Percentiles rank a stretch among this genome's conserved stretches.
These are phyloP conservation scores for Metschnikowia lunata DNA, from an alignment of 805 yeast species.

Conservation along the genomic window DNA sequence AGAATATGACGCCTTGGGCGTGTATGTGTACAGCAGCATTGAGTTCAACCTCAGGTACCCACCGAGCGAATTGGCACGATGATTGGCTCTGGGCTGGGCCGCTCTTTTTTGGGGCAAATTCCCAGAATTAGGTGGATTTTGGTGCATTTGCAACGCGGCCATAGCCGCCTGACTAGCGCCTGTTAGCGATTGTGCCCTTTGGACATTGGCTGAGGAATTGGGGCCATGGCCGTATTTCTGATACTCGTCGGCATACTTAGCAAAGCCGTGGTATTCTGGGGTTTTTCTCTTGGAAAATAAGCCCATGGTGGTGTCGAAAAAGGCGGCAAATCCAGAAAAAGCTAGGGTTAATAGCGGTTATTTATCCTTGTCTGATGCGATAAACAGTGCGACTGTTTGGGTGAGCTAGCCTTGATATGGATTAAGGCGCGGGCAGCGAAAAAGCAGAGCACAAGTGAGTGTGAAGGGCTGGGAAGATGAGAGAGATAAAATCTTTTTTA, in stretches of 20 bases:
- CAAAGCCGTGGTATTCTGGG: conserved; percentile 31
- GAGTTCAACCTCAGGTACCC: conserved; percentile 26
- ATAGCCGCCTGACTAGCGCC: conserved; percentile 40
- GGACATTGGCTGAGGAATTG: conserved; percentile 16
- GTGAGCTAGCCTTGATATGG: too few species aligned
- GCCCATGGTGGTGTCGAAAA: conserved; percentile 1
- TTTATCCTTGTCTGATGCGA: too few species aligned
- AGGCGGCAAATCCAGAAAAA: too few species aligned
- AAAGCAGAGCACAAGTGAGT: too few species aligned
- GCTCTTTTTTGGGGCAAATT: background rate
- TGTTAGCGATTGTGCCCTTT: conserved; percentile 23
- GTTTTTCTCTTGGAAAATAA: conserved; percentile 9
- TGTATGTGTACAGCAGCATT: conserved; percentile 32
- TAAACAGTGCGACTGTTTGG: too few species aligned
- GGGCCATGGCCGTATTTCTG: conserved; percentile 16
- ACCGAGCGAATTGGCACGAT: conserved; percentile 20
- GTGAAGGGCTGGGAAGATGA: too few species aligned
- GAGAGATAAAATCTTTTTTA: too few species aligned
- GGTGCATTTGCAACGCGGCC: conserved; percentile 37
- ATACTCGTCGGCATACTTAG: conserved; percentile 28
- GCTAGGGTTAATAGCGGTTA: too few species aligned
- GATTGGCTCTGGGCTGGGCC: background rate
- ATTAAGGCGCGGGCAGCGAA: too few species aligned
- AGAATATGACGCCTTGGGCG: conserved; percentile 37
- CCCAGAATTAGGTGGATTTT: conserved; percentile 12